Base-by-base conservation (phyloP, 441 rosid species). In the Populus hybrid region DNA sequence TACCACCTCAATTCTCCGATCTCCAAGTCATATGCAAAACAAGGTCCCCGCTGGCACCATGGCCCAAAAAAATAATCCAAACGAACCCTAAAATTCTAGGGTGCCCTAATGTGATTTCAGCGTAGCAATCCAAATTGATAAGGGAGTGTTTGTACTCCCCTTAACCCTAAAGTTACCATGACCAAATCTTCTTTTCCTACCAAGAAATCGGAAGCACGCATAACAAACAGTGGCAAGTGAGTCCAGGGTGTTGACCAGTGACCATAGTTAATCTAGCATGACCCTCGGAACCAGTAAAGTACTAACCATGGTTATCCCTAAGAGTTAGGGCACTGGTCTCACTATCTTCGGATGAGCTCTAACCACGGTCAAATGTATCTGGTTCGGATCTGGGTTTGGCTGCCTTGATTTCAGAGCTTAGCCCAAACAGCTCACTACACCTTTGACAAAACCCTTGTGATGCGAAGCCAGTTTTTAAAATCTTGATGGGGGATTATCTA, bases 401-500 rank as follows among this genome's bases (percentile, higher is more conserved):
- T 72, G 73, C 87, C 84, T 84, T 81, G 85, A 81, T 87, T 84
- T 87, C 88, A 84, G 87, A 79, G 73, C 79, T 32, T 36, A 53
- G 61, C 61, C n/a, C 5, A 50, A 63, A 68, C 75, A 75, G 70
- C 75, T 72, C 78, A 71, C 67, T 79, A 73, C 72, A 76, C 78
- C 79, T 83, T 79, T 75, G 67, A 73, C 75, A 78, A 32, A 74
- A 75, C 38, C 6, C 77, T 73, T 40, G 80, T 28, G 73, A 74
- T 35, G 67, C 68, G 35, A 70, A 77, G 42, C 76, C 70, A 78
- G 32, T 69, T 77, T 38, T 68, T 70, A 23, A 26, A 26, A 26
- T 42, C 42, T 30, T 30, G 32, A 3, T 30, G 32, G 32, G 69
- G 75, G 74, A 53, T 86, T 80, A 81, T 77, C 71, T 59, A 28